These are phyloP conservation scores for Candida ipomoeae DNA, from an alignment of 805 yeast species.

Conservation along the genomic window DNA sequence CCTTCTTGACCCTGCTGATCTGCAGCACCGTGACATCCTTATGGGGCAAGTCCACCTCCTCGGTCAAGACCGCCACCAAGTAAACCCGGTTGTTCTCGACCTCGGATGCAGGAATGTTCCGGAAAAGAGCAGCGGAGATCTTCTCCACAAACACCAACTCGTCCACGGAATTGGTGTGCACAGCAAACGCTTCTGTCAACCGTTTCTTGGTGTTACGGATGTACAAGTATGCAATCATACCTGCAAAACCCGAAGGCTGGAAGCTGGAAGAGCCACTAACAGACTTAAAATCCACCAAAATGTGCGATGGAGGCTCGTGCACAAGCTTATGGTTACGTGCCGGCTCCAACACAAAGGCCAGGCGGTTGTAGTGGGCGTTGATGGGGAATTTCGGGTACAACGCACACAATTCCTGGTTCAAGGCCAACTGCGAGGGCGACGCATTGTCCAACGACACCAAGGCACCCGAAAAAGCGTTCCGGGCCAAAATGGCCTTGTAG, in stretches of 20 bases:
- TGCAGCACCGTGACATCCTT: conserved; percentile 29
- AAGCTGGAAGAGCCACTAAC: conserved; percentile 55
- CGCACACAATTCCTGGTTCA: conserved; percentile 66
- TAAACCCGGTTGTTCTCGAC: conserved; percentile 63
- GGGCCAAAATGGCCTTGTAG: conserved; percentile 61
- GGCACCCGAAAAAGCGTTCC: conserved; percentile 59
- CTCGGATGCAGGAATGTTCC: conserved; percentile 67
- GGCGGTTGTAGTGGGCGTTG: conserved; percentile 28
- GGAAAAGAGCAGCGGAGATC: conserved; percentile 74
- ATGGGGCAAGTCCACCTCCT: conserved; percentile 49
- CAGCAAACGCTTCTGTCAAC: conserved; percentile 76
- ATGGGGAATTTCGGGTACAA: conserved; percentile 69
- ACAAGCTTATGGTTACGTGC: conserved; percentile 43
- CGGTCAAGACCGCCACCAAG: conserved; percentile 72
- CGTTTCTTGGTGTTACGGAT: conserved; percentile 59
- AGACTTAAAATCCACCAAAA: conserved; percentile 72
- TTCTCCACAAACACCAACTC: conserved; percentile 56
- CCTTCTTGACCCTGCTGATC: conserved; percentile 55
- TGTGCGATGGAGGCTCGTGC: conserved; percentile 56
- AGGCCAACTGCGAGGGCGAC: conserved; percentile 57
- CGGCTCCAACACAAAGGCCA: conserved; percentile 40
- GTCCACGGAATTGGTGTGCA: conserved; percentile 56
- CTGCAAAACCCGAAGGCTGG: conserved; percentile 63
- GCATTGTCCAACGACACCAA: conserved; percentile 40
- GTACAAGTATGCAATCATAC: conserved; percentile 70